Base-by-base conservation (phyloP, 768 basidiomycete genomes). In the Pleurotus ostreatus region DNA sequence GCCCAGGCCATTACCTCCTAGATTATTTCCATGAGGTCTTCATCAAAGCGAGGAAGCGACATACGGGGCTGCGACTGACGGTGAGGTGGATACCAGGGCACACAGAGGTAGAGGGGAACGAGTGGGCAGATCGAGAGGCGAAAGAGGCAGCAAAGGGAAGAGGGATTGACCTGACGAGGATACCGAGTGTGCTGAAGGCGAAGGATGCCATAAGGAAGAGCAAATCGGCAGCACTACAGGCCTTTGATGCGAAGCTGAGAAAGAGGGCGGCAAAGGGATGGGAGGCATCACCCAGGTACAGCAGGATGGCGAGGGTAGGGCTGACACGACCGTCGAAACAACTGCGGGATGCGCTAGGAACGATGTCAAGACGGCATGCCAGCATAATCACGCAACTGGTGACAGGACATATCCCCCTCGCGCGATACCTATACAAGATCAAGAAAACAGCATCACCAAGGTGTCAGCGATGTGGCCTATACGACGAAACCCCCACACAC, bases 401-500 rank as follows among this genome's bases (percentile, higher is more conserved):
- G 5, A 70, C 69, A 2, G 66, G 67, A 2, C 73, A 74, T 47
- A 57, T 55, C 5, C 65, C 68, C 0, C 65, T 74, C 2, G 66
- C 70, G 40, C 38, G 60, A 5, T 64, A 71, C 61, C 67, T 78
- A 1, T 49, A 65, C 48, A 16, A 53, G 37, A 64, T 68, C 26
- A 22, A 45, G 1, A 39, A 44, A 16, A 23, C 44, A 1, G 57
- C 65, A 44, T 47, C 63, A 1, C 63, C 62, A 0, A 6, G 41
- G 15, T 69, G 65, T 55, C 65, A 62, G 1, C 37, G 51, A 2
- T 69, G 66, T 51, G 13, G 41, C 13, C 26, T 15, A 8, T 16
- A 13, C 37, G 34, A 15, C 20, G 49, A 51, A 39, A 26, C 49
- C 13, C 23, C 23, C 13, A 16, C 13, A 34, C 49, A 51, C 26